Conservation (phyloP, 1,284 basidiomycete species). For the Rhodofomes roseus region DNA sequence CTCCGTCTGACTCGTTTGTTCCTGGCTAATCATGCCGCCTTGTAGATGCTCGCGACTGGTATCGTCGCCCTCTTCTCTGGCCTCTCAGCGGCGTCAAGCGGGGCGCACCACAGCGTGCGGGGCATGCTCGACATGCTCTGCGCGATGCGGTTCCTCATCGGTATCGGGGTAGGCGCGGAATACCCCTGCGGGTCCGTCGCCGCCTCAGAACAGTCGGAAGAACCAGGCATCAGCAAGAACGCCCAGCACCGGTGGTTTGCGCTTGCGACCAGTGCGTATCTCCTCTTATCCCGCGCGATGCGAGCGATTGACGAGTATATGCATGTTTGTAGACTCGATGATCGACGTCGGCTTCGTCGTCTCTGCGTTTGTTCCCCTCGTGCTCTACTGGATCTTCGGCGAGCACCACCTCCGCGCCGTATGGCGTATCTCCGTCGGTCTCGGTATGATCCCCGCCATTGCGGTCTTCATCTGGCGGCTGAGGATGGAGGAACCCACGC, state of each 20-base stretch:
- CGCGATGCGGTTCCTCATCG: constrained; percentile 82
- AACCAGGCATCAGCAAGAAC: constrained; percentile 70
- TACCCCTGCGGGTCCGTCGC: constrained; percentile 93
- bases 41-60: constrained; percentile 69
- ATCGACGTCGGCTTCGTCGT: constrained; percentile 89
- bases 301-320: constrained; percentile 1
- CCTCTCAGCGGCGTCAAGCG: constrained; percentile 81
- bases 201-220: constrained; percentile 87
- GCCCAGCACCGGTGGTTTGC: constrained; percentile 86
- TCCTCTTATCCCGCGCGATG: not conserved
- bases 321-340: constrained; percentile 60
- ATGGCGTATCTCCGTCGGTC: constrained; percentile 88
- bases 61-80: constrained; percentile 80
- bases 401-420: constrained; percentile 77
- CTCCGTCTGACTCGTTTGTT: not conserved
- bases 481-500: constrained; percentile 76
- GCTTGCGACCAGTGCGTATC: constrained; percentile 72
- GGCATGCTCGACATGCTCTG: constrained; percentile 77
- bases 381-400: constrained; percentile 86
- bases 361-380: constrained; percentile 79
- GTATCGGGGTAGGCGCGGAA: constrained; percentile 85
- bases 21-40: not conserved
- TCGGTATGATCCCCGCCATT: constrained; percentile 81
- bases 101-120: constrained; percentile 65
- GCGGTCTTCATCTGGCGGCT: constrained; percentile 85